Conservation (phyloP, 1,284 basidiomycete species). For the Papiliotrema fonsecae region DNA sequence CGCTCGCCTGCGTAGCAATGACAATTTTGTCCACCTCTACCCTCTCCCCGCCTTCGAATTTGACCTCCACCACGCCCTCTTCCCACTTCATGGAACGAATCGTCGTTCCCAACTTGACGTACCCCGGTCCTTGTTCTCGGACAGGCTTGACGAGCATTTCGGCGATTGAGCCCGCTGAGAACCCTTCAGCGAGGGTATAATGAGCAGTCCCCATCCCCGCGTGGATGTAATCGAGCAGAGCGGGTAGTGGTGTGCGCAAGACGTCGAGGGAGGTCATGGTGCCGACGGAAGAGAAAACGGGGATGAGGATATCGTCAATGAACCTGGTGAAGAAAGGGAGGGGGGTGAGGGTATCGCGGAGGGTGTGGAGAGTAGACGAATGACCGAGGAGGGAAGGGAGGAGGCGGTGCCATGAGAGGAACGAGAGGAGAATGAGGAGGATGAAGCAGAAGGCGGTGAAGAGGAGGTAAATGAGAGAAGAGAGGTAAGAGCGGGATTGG, state of each 20-base stretch:
- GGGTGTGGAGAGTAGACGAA: constrained; percentile 7
- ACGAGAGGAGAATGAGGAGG: constrained; percentile 54
- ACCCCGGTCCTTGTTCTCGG: constrained; percentile 16
- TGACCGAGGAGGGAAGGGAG: constrained; percentile 24
- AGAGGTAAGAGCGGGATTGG: constrained; percentile 21
- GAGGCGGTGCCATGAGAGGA: constrained; percentile 50
- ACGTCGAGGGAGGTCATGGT: constrained; percentile 50
- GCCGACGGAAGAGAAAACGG: constrained; percentile 67
- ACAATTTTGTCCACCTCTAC: constrained; percentile 59
- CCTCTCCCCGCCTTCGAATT: constrained; percentile 11
- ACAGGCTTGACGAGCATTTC: constrained; percentile 18
- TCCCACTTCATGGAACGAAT: constrained; percentile 7
- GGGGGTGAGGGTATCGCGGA: constrained; percentile 10
- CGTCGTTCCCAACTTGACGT: constrained; percentile 19
- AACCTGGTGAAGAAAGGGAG: constrained; percentile 45
- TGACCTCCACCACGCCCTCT: constrained; percentile 21
- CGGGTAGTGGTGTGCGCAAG: constrained; percentile 20
- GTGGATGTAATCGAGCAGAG: constrained; percentile 41
- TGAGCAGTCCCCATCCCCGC: constrained; percentile 36
- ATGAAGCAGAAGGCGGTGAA: constrained; percentile 55
- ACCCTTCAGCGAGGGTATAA: constrained; percentile 26
- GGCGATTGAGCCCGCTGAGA: constrained; percentile 28
- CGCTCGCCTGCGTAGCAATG: constrained; percentile 65
- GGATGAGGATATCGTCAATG: constrained; percentile 55
- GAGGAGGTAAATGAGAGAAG: constrained; percentile 47